Evolutionary conservation across 2,329 filamentous ascomycete species (phyloP), one percentile per base, ranked within the genome.

Genomic region (Diaporthe sp.): DNA sequence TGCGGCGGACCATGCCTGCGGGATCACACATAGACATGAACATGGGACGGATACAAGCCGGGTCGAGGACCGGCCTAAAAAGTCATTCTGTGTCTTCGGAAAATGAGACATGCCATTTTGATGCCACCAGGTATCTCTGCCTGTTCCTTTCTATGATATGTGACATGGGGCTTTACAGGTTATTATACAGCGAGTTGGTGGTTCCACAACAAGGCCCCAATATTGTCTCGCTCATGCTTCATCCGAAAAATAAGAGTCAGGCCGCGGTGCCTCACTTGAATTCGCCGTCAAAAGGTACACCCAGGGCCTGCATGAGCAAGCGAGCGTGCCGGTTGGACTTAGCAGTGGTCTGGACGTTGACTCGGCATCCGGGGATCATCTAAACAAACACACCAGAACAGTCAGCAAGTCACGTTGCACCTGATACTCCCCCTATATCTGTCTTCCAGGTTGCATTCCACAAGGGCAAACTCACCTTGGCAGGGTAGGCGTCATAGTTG

Each of bases 331-430:
- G 92, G 84, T 98, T 95, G 39, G 94, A 96, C 37, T 89, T 95
- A 57, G 95, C 96, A 39, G 93, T 93, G 1, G 96, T 98, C 84
- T 97, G 93, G 73, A 98, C 89, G 75, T 93, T 94, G 79, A 98
- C 91, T 80, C 97, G 91, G 83, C 93, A 94, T 82, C 95, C 95
- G 22, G 96, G 94, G 79, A 98, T 94, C 93, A 97, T 93, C 85
- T 88, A 37, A 10, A 65, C 25, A n/a, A 9, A 73, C 7, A 58
- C 6, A 44, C 22, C 25, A 10, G 3, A 58, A n/a, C 10, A 71
- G 57, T 60, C 57, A 53, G 67, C 19, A 76, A 9, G 46, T 9
- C 34, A 12, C 5, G 22, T 17, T 89, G 25, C 37, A 31, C 60
- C 39, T 10, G 10, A 15, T 15, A 89, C 67, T 7, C 37, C 34